Evolutionary conservation across 179 eudicot species (phyloP).

Genomic region (Dionaea muscipula): DNA sequence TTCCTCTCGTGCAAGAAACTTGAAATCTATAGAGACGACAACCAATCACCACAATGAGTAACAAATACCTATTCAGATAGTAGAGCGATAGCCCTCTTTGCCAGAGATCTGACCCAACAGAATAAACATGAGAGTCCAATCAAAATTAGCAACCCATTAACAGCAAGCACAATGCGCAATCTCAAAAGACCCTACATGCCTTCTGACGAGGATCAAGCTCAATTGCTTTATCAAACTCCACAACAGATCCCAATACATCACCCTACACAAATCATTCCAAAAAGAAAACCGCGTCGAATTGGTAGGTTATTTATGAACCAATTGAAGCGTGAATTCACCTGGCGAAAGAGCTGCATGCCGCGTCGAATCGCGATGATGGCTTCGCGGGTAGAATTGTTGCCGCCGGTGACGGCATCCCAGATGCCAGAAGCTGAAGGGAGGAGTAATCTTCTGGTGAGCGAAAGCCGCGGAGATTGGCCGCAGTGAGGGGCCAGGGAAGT

Average conservation of each 20-base stretch:
- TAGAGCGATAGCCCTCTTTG: conserved; percentile 92
- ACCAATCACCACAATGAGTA: not conserved
- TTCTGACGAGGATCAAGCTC: conserved; percentile 90
- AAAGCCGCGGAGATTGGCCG: conserved; percentile 8
- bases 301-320: not conserved
- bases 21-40: too few relatives aligned
- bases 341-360: conserved; percentile 66
- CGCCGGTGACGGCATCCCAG: conserved; percentile 67
- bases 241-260: conserved; percentile 66
- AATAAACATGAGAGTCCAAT: too few relatives aligned
- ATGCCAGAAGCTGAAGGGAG: conserved; percentile 50
- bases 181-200: conserved; percentile 61
- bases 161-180: not conserved
- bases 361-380: conserved; percentile 49
- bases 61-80: conserved; percentile 63
- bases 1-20: not conserved
- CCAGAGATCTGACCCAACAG: conserved; percentile 92
- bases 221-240: conserved; percentile 72
- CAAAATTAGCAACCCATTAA: not conserved
- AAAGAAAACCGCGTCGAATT: too few relatives aligned
- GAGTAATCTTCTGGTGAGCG: conserved; percentile 31
- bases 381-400: conserved; percentile 29
- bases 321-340: conserved; percentile 20
- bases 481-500: conserved; percentile 8
- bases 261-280: conserved; percentile 47